These are phyloP conservation scores for Medakamo hakoo DNA, from an alignment of 139 green algal genomes.

Conservation along the genomic window DNA sequence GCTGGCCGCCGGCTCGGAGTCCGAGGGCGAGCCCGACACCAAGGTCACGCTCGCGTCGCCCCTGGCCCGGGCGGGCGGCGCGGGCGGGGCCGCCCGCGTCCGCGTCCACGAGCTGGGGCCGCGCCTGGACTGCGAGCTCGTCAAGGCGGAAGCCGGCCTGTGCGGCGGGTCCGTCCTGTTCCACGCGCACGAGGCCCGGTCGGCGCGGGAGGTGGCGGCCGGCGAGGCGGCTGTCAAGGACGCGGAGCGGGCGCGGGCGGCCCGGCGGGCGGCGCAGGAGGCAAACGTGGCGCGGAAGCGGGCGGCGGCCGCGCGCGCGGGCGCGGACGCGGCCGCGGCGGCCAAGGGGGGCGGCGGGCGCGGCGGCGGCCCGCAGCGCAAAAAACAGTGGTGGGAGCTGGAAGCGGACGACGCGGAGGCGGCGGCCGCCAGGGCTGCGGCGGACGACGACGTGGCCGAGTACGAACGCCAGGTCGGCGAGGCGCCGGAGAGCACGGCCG, in stretches of 20 bases:
- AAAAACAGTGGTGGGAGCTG: neutral
- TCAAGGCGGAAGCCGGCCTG: constrained; percentile 93
- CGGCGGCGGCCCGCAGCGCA: neutral
- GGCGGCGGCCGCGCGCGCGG: neutral
- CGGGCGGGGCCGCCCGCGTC: neutral
- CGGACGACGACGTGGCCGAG: neutral
- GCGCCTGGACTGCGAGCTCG: constrained; percentile 70
- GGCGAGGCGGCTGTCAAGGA: constrained; percentile 29
- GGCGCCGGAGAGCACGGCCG: neutral
- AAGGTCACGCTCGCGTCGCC: neutral
- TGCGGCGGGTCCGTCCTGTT: constrained; percentile 75
- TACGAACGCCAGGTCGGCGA: neutral
- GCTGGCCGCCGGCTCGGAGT: constrained; percentile 73
- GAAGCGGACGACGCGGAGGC: neutral
- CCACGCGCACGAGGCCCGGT: constrained; percentile 62
- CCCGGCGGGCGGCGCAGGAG: constrained; percentile 14
- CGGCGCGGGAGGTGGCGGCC: constrained; percentile 25
- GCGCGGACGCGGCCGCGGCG: neutral
- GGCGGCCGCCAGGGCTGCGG: too few species aligned
- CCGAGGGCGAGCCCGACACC: constrained; percentile 21
- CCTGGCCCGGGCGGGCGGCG: neutral
- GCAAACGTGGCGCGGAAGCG: constrained; percentile 47
- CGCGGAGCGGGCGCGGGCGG: constrained; percentile 15
- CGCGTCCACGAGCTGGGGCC: constrained; percentile 46
- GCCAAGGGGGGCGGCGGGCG: neutral